A percentile compares a stretch with the other conserved stretches of the same genome.
These are phyloP conservation scores for Balansia obtecta DNA, from an alignment of 2,329 filamentous ascomycete species.

Conservation along the genomic window DNA sequence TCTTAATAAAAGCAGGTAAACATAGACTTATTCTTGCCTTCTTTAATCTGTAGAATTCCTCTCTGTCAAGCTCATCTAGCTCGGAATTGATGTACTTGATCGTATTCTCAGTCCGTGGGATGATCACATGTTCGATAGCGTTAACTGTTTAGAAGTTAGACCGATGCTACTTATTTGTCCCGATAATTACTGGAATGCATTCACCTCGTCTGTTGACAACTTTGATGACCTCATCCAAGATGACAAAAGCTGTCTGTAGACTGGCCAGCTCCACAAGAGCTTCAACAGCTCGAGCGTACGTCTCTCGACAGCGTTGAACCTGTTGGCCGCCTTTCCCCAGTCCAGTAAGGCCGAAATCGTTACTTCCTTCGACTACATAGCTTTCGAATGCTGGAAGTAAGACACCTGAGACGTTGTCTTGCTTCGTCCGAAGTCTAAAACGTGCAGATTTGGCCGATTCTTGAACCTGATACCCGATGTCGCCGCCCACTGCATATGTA, in stretches of 20 bases:
- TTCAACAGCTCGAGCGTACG: conserved; percentile 90
- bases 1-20: neutral
- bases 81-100: conserved; percentile 99
- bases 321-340: conserved; percentile 95
- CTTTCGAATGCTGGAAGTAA: conserved; percentile 89
- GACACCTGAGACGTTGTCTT: conserved; percentile 97
- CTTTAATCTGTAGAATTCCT: conserved; percentile 96
- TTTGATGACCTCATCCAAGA: conserved; percentile 97
- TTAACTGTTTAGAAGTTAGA: conserved; percentile 48
- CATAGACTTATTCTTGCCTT: conserved; percentile 36
- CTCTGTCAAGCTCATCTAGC: conserved; percentile 90
- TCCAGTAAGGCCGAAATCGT: conserved; percentile 92
- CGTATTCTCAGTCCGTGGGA: conserved; percentile 96
- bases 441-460: conserved; percentile 88
- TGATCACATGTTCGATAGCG: conserved; percentile 93
- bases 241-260: conserved; percentile 94
- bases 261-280: conserved; percentile 90
- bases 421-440: conserved; percentile 86
- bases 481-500: conserved; percentile 89
- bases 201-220: conserved; percentile 89
- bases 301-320: conserved; percentile 88
- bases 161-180: neutral
- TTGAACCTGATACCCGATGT: conserved; percentile 94
- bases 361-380: conserved; percentile 76
- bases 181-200: conserved; percentile 12